A percentile compares a stretch with the other conserved stretches of the same genome.
phyloP scores from a whole-genome alignment of 78 protist genomes.

The Dictyostelium capitatum region DNA sequence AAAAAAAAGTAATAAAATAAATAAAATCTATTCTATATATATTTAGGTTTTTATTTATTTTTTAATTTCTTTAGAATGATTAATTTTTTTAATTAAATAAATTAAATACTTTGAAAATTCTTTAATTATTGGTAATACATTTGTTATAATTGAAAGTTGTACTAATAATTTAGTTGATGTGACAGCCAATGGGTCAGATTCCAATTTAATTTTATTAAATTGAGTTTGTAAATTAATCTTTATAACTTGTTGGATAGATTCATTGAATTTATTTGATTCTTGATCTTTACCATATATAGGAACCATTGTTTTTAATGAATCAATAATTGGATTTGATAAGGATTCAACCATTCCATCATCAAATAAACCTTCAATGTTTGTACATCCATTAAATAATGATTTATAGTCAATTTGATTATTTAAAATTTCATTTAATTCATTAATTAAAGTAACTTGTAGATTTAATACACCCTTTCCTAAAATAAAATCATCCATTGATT shows the following conservation, averaged over 20 bases:
- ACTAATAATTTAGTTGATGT: constrained; percentile 1
- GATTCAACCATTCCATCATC: not conserved
- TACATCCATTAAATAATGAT: not conserved
- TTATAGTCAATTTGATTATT: not conserved
- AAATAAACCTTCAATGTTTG: not conserved
- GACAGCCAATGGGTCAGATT: not conserved
- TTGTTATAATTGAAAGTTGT: not conserved
- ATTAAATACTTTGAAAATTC: not conserved
- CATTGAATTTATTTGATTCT: not conserved
- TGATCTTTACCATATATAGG: no score
- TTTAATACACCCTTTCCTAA: not conserved
- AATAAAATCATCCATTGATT: not conserved
- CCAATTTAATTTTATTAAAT: not conserved
- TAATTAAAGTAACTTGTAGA: not conserved
- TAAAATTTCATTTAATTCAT: not conserved
- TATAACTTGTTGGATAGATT: not conserved
- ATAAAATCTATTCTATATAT: no score
- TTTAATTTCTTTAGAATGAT: no score
- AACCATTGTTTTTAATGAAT: not conserved
- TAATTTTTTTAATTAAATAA: no score
- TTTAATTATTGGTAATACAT: not conserved
- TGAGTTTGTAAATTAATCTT: not conserved
- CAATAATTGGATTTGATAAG: not conserved
- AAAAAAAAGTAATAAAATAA: no score
- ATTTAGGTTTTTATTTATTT: no score